Evolutionary conservation across 2,329 filamentous ascomycete species (phyloP).

Genomic region (Talaromyces albobiverticillius): DNA sequence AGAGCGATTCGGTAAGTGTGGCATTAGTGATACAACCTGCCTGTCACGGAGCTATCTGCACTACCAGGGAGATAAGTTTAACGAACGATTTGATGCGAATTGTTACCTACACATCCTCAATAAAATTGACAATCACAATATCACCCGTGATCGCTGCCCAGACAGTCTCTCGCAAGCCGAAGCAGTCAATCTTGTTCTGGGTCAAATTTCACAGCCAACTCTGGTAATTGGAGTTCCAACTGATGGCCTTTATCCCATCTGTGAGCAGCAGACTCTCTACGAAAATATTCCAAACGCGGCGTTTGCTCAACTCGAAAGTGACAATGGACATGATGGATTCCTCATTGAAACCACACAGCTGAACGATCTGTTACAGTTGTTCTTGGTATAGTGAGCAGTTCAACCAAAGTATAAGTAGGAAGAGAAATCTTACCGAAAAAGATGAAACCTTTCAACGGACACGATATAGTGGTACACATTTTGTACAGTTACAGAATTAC

Average conservation of each 20-base stretch:
- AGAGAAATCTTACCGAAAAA: too few species aligned
- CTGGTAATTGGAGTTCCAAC: slow-evolving; percentile 18
- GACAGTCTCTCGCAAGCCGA: background rate
- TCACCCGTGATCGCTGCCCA: slow-evolving; percentile 21
- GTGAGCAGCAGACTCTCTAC: background rate
- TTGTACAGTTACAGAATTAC: too few species aligned
- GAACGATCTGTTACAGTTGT: too few species aligned
- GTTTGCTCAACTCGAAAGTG: slow-evolving; percentile 23
- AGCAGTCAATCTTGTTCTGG: background rate
- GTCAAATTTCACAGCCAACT: background rate
- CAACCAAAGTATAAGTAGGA: too few species aligned
- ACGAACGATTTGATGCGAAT: slow-evolving; percentile 38
- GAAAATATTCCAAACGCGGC: background rate
- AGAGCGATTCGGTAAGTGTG: slow-evolving; percentile 27
- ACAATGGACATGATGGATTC: slow-evolving; percentile 37
- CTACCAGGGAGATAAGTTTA: slow-evolving; percentile 40
- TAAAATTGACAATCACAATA: slow-evolving; percentile 41
- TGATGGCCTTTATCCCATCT: background rate
- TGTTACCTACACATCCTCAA: slow-evolving; percentile 37
- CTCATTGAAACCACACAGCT: slow-evolving; percentile 30
- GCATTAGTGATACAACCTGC: background rate
- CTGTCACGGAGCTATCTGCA: slow-evolving; percentile 33
- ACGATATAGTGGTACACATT: too few species aligned
- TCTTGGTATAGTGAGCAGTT: too few species aligned
- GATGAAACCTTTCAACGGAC: too few species aligned